A percentile compares a stretch with the other conserved stretches of the same genome.
Conservation (phyloP, 129 eudicot species). For the Flaveria ramosissima region DNA sequence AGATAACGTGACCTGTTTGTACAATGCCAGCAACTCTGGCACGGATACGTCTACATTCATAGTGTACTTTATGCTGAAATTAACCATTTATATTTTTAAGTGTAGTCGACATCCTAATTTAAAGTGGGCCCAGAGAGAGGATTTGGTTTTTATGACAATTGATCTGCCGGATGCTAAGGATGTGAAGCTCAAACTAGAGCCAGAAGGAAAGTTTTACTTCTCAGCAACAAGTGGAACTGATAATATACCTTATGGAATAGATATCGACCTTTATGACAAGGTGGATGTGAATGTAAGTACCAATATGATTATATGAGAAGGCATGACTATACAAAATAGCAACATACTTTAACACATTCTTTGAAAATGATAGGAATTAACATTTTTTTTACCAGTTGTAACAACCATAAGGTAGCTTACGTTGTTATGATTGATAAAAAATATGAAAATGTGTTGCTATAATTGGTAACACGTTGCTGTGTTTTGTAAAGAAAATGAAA, state of each 20-base stretch:
- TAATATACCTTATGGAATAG: slow-evolving; percentile 59
- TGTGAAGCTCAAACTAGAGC: slow-evolving; percentile 65
- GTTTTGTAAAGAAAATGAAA: background rate
- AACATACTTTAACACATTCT: background rate
- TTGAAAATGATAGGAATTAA: background rate
- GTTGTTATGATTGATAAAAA: background rate
- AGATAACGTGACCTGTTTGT: background rate
- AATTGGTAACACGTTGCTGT: background rate
- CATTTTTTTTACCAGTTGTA: background rate
- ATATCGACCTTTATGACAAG: slow-evolving; percentile 60
- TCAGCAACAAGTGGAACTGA: slow-evolving; percentile 56
- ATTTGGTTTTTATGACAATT: slow-evolving; percentile 59
- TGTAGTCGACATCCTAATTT: slow-evolving; percentile 73
- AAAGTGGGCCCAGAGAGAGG: slow-evolving; percentile 87
- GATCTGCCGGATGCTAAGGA: slow-evolving; percentile 77
- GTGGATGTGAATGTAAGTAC: slow-evolving; percentile 69
- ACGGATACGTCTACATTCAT: background rate
- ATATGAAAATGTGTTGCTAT: background rate
- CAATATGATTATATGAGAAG: background rate
- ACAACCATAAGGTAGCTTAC: background rate
- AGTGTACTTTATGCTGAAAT: background rate
- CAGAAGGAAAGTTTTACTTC: slow-evolving; percentile 75
- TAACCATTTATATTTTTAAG: background rate
- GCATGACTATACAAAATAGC: slow-evolving; percentile 5
- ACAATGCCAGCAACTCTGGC: background rate